Evolutionary conservation across 257 asterid species (phyloP), one percentile per base, ranked within the genome.

Genomic region (Solanum tarapatanum): DNA sequence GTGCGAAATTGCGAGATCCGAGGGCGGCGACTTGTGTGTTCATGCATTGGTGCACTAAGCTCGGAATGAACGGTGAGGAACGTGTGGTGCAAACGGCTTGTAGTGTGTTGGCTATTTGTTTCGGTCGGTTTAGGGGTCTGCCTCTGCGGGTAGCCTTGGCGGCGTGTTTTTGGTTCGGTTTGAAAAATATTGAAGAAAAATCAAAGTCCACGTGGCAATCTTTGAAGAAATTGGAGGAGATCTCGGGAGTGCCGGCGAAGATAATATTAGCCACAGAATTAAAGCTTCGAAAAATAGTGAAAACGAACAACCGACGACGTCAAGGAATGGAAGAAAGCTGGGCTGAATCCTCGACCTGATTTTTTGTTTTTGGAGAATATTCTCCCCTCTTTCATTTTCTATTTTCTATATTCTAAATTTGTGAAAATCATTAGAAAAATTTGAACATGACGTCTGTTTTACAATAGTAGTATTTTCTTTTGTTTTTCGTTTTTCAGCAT

Each of bases 121-220:
- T 32, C 85, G 90, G 85, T 32, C 73, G 89, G 10, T 84, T 88
- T 89, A 86, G 88, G 66, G 90, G 33, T 86, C 21, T 93, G 87
- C 96, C 98, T 32, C 88, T 89, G 79, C 92, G 95, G 6, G 91
- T 93, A 11, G 33, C 88, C 43, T 72, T 94, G 16, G 98, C 94
- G 83, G 96, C 97, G 36, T 90, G 93, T 14, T 88, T 94, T 86
- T 95, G 96, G 96, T 89, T 92, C 24, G 95, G 96, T 1, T 80
- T 94, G 85, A 90, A 90, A 87, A 84, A 84, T 41, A 36, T 85
- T 35, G 70, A 87, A 0, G 87, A 75, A 17, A 89, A 83, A 79
- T 82, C 87, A n/a, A 82, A 21, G 70, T 64, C 32, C 60, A 85
- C 91, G 13, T 69, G 37, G 87, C 92, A 77, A 88, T 58, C 36